phyloP scores from a whole-genome alignment of 208 protist species.

The Trypanosoma grayi region DNA sequence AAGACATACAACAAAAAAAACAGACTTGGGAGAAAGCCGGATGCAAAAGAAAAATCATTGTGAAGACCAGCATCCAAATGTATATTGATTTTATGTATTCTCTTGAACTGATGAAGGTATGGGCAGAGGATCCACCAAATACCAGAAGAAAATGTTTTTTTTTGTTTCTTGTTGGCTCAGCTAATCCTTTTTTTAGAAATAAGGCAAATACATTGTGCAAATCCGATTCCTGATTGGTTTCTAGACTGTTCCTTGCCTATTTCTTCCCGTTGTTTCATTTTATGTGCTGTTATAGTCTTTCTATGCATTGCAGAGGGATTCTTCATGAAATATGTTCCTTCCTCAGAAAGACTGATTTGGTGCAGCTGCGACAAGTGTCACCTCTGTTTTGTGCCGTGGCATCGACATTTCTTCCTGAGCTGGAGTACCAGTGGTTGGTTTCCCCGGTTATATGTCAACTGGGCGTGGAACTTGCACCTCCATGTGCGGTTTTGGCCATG shows the following conservation, averaged over 20 bases:
- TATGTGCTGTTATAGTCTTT: slow-evolving; percentile 9
- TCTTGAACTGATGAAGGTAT: background rate
- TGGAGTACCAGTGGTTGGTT: slow-evolving; percentile 41
- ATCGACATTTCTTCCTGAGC: slow-evolving; percentile 26
- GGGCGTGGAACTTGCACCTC: slow-evolving; percentile 48
- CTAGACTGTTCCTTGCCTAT: background rate
- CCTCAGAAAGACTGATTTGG: slow-evolving; percentile 40
- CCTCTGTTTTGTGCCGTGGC: slow-evolving; percentile 28
- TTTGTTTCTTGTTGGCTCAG: too few species aligned
- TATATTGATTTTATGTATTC: slow-evolving; percentile 15
- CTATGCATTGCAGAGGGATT: slow-evolving; percentile 56
- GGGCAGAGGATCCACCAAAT: too few species aligned
- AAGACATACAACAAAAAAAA: slow-evolving; percentile 8
- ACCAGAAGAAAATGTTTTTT: slow-evolving; percentile 14
- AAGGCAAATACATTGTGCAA: too few species aligned
- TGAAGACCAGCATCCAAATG: background rate
- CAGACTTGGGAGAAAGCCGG: slow-evolving; percentile 2
- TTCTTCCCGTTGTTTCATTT: slow-evolving; percentile 17
- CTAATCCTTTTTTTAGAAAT: too few species aligned
- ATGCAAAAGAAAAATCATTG: background rate
- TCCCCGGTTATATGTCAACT: slow-evolving; percentile 34
- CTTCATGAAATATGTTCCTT: slow-evolving; percentile 49
- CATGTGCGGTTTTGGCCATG: slow-evolving; percentile 46
- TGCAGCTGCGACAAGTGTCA: slow-evolving; percentile 46
- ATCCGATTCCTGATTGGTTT: too few species aligned